These are phyloP conservation scores for Deinandra increscens DNA, from an alignment of 129 eudicot species.

Conservation along the genomic window DNA sequence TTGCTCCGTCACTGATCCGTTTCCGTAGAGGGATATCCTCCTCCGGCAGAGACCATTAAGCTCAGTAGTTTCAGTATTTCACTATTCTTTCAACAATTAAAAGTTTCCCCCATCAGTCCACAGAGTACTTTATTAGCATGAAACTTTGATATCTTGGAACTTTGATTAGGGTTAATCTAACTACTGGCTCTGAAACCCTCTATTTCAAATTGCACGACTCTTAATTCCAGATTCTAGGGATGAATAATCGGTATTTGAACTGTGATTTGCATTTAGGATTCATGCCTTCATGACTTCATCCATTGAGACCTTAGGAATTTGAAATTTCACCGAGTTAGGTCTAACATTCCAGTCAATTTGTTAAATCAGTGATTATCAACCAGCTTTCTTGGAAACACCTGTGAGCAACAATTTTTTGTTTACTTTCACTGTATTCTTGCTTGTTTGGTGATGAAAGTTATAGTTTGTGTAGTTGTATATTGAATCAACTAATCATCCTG, in stretches of 20 bases:
- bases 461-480: too few species aligned
- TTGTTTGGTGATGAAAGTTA: too few species aligned
- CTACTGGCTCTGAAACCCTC: background rate
- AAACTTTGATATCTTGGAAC: slow-evolving; percentile 6
- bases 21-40: too few species aligned
- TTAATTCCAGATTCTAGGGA: background rate
- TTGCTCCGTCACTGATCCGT: background rate
- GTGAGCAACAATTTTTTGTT: too few species aligned
- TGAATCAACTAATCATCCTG: too few species aligned
- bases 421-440: too few species aligned
- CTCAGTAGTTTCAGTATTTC: background rate
- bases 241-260: background rate
- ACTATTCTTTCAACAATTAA: background rate
- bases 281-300: background rate
- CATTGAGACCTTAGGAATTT: background rate
- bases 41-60: background rate
- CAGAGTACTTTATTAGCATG: background rate
- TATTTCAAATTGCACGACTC: background rate
- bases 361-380: background rate
- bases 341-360: background rate
- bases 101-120: background rate
- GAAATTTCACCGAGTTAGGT: background rate
- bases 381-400: background rate
- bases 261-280: background rate
- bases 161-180: slow-evolving; percentile 2